phyloP scores from a whole-genome alignment of 176 grass and related monocot species.

The Cymbopogon citratus region DNA sequence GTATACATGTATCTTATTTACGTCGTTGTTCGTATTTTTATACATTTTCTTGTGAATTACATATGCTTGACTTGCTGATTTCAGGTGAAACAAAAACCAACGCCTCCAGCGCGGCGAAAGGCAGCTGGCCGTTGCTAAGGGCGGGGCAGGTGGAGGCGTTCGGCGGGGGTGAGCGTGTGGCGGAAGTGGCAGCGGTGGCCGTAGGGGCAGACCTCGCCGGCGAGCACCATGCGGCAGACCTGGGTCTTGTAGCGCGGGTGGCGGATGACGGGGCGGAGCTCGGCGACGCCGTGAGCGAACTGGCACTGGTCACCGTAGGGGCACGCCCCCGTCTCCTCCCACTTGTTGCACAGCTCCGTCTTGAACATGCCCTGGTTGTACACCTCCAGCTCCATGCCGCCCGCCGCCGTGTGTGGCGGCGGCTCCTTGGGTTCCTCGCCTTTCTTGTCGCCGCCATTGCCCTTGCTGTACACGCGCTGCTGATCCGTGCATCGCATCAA shows the following conservation, averaged over 20 bases:
- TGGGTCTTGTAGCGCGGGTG: constrained; percentile 97
- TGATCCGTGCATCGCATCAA: constrained; percentile 2
- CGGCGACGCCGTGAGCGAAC: constrained; percentile 93
- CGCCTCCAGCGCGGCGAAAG: background rate
- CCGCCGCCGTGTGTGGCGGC: background rate
- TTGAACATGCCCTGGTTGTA: constrained; percentile 98
- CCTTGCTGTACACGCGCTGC: constrained; percentile 43
- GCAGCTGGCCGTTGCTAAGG: background rate
- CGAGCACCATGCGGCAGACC: constrained; percentile 95
- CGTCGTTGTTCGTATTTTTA: constrained; percentile 18
- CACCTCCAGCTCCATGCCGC: constrained; percentile 70
- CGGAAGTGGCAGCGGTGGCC: constrained; percentile 98
- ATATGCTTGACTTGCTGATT: background rate
- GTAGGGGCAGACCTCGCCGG: constrained; percentile 78
- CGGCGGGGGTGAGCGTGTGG: constrained; percentile 71
- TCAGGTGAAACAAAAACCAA: background rate
- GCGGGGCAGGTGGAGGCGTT: constrained; percentile 48
- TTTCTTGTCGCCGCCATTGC: constrained; percentile 25
- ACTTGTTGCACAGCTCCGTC: constrained; percentile 99
- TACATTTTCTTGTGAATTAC: constrained; percentile 20
- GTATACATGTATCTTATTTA: constrained; percentile 33
- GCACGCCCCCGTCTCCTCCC: constrained; percentile 86
- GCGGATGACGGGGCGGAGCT: constrained; percentile 93
- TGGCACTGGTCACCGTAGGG: constrained; percentile 88
- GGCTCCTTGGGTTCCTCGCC: constrained; percentile 12